Base-by-base conservation (phyloP, 1,139 yeast genomes). In the Pichia norvegensis region DNA sequence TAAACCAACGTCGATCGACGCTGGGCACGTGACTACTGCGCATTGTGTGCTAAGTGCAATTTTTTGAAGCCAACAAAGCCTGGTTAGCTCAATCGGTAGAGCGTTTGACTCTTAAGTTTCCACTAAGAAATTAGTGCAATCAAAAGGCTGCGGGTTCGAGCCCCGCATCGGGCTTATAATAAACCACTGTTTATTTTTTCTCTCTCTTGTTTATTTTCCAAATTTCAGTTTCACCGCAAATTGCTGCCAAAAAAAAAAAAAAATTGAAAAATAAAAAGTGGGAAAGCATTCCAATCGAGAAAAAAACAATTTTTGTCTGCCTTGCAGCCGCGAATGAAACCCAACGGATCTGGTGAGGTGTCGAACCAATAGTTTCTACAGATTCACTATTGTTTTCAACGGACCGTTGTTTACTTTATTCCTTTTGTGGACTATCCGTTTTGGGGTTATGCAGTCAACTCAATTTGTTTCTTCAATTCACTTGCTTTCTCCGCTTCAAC, bases 111-210 rank as follows among this genome's bases (percentile, higher is more conserved):
- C 65, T 61, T 61, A 63, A 22, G 42, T 36, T 23, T 21, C 19
- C 29, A 22, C 38, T 19, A 8, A 1, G 2, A 19, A 17, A 21
- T 14, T 8, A 29, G 41, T 38, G 48, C 46, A 46, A 63, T 63
- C 66, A 63, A 61, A 63, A 63, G 67, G 67, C 63, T 63, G 67
- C 66, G 67, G 66, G 67, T 63, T 63, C 67, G 59, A 63, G 62
- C 67, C 66, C 66, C 66, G 65, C 66, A 44, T 46, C 43, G 47
- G 47, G 46, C 47, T 46, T 48, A 10, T n/a, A n/a, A n/a, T n/a
- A n/a, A n/a, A n/a, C n/a, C n/a, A n/a, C n/a, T n/a, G n/a, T 3
- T 8, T 45, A 40, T 44, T 45, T 45, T 23, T 1, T 29, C 17
- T 36, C n/a, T 7, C n/a, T 29, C 7, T 23, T 23, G 27, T 23